Evolutionary conservation across 2,329 filamentous ascomycete genomes (phyloP), one percentile per base, ranked within the genome.

Genomic region (Penicillium vulpinum): DNA sequence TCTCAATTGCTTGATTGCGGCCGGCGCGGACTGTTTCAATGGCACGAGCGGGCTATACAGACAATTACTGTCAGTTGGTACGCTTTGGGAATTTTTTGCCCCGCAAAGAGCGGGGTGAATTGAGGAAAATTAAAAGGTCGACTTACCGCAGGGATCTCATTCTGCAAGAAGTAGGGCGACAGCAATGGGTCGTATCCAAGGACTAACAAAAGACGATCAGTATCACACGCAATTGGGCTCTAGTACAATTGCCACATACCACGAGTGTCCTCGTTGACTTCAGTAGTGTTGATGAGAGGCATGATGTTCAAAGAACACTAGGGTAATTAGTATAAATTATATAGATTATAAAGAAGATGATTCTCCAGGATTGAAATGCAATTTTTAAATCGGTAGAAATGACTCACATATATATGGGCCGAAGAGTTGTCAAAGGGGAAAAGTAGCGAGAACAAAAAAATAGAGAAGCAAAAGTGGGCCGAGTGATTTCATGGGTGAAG

Each of bases 151-250:
- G 92, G 91, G 67, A 97, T 88, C 78, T 97, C 92, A 60, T 88
- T 86, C 73, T 91, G 86, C 70, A 97, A 88, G 66, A 96, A 85
- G 66, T 90, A 88, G 41, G 93, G 93, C 46, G 91, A 88, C 74
- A 96, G 94, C 72, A 97, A 81, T 70, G 93, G 91, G 77, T 97
- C 92, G 83, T 97, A 93, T 66, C 92, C 92, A 73, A 95, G 81
- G 77, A 97, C 93, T 97, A 68, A 4, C 53, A 15, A 39, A 55
- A 61, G 31, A 54, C 36, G 28, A 29, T 46, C 6, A 46, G 26
- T 26, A 15, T 26, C 39, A 33, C 33, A 22, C 1, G 11, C 8
- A 31, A 40, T n/a, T 45, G 10, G 13, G 13, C 18, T 18, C 21
- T 26, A 3, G 24, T 41, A 22, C 10, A 28, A 28, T n/a, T 35